Evolutionary conservation across 2,329 filamentous ascomycete species (phyloP), one percentile per base, ranked within the genome.

Genomic region (Penicillium olsonii): DNA sequence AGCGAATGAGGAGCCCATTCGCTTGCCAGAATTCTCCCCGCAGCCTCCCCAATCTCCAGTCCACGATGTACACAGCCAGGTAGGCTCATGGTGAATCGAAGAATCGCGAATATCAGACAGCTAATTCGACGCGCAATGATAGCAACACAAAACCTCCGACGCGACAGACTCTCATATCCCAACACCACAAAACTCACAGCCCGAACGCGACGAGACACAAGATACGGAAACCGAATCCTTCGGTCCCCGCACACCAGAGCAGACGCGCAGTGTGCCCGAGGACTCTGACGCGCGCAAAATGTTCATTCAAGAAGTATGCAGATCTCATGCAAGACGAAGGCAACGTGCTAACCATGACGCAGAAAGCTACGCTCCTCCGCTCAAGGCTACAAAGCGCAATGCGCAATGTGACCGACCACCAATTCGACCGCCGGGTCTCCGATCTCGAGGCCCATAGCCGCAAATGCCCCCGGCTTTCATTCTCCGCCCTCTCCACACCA

Each of bases 301-400:
- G 29, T 74, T 74, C 48, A 73, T 74, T 40, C 65, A 73, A 62
- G 55, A 73, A 54, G 72, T 74, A 53, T 61, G 65, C 37, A 7
- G 48, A 62, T 60, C 5, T 22, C 18, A n/a, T 22, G 35, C 42
- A 19, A 19, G 19, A 43, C 20, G 20, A 29, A 35, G 37, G 18
- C 35, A n/a, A 12, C n/a, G n/a, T 34, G 29, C 55, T 57, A 44
- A 62, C 54, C 22, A 50, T 38, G n/a, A 24, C 31, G 39, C 41
- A 74, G 72, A 74, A 71, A 72, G 71, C 72, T 42, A 62, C 43
- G 35, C 64, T 73, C 10, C 69, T 73, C 39, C 68, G 65, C 42
- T 67, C 48, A 51, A 65, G 65, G 52, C 61, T 74, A 43, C 71
- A 71, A 58, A 67, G 60, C 34, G 72, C 72, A 39, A 72, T 73